These are phyloP conservation scores for Suillus placidus DNA, from an alignment of 768 basidiomycete genomes.

Conservation along the genomic window DNA sequence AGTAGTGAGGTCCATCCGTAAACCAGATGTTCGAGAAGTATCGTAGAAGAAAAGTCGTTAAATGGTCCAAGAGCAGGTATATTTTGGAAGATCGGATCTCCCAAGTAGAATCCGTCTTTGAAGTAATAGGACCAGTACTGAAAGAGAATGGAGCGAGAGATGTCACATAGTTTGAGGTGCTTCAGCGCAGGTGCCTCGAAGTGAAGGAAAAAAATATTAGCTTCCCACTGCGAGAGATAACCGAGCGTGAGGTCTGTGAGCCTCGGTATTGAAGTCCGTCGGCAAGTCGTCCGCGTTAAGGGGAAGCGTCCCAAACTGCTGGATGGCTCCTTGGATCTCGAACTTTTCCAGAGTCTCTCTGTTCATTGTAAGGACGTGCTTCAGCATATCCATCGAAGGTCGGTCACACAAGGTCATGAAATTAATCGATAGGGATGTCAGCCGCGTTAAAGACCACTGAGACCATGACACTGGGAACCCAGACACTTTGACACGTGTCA, in stretches of 20 bases:
- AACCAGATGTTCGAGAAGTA: conserved; percentile 8
- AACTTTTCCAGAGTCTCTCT: conserved; percentile 11
- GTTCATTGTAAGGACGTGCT: background rate
- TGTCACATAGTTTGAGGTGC: conserved; percentile 9
- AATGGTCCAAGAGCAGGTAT: background rate
- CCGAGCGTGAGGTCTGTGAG: conserved; percentile 11
- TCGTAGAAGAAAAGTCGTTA: conserved; percentile 1
- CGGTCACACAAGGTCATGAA: conserved; percentile 3
- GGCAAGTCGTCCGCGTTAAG: background rate
- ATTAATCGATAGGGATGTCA: conserved; percentile 15
- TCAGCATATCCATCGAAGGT: conserved; percentile 3
- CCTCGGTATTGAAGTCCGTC: conserved; percentile 10
- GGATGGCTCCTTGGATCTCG: conserved; percentile 11
- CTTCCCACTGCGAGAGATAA: conserved; percentile 10
- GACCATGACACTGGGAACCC: conserved; percentile 3
- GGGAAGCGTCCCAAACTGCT: background rate
- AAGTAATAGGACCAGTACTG: background rate
- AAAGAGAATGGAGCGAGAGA: background rate
- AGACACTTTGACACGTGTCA: conserved; percentile 4
- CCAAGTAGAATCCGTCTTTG: background rate
- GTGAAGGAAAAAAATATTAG: background rate
- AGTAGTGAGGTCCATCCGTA: background rate
- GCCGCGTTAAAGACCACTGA: conserved; percentile 9
- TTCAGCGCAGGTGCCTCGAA: conserved; percentile 11
- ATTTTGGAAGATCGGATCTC: background rate